phyloP scores from a whole-genome alignment of 352 stramenopile genomes.

The Pythium utonaiense region DNA sequence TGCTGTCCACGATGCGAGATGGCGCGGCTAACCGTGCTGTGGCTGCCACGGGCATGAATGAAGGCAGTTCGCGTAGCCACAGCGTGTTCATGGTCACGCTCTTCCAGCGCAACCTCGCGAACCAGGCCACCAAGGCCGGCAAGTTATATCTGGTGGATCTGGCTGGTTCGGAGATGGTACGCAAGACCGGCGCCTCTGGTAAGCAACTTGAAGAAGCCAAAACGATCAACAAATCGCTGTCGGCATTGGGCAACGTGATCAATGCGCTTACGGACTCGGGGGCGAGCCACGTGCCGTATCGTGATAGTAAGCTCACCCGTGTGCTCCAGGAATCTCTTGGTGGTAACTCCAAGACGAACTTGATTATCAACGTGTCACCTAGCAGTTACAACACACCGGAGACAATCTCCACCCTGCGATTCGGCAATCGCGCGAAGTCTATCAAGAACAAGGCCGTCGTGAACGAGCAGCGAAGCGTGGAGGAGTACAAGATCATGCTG shows the following conservation, averaged over 20 bases:
- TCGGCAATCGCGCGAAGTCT: slow-evolving; percentile 90
- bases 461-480: slow-evolving; percentile 89
- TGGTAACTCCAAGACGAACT: slow-evolving; percentile 91
- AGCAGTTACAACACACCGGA: slow-evolving; percentile 89
- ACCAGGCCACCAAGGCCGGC: slow-evolving; percentile 82
- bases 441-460: slow-evolving; percentile 95
- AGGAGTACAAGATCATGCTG: slow-evolving; percentile 88
- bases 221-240: slow-evolving; percentile 96
- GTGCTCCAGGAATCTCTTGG: slow-evolving; percentile 92
- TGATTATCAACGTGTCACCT: slow-evolving; percentile 92
- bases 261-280: slow-evolving; percentile 89
- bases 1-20: slow-evolving; percentile 80
- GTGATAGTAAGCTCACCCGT: slow-evolving; percentile 90
- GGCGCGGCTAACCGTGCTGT: slow-evolving; percentile 83
- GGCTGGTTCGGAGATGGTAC: slow-evolving; percentile 92
- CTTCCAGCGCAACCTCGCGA: slow-evolving; percentile 82
- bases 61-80: slow-evolving; percentile 88
- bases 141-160: slow-evolving; percentile 94
- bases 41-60: slow-evolving; percentile 93
- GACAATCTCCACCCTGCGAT: slow-evolving; percentile 91
- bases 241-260: slow-evolving; percentile 92
- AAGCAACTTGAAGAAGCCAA: slow-evolving; percentile 93
- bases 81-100: slow-evolving; percentile 92
- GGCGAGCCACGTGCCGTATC: slow-evolving; percentile 83
- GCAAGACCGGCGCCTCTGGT: slow-evolving; percentile 89